Conservation (phyloP, 75 land plant genomes). For the Picea sitchensis region DNA sequence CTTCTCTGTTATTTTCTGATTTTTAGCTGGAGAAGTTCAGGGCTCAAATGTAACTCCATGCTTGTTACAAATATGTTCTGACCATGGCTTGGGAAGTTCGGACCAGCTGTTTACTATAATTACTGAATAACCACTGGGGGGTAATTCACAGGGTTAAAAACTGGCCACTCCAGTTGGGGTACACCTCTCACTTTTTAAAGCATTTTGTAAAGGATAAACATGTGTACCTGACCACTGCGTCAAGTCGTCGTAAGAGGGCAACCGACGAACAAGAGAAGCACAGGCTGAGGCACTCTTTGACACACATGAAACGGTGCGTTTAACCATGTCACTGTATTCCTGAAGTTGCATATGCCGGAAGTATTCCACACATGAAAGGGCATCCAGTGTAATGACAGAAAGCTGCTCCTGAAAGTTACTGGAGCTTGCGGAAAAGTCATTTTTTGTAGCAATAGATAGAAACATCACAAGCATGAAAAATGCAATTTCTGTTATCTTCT, state of each 20-base stretch:
- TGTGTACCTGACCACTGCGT: slow-evolving; percentile 42
- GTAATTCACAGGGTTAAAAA: background rate
- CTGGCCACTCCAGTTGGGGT: background rate
- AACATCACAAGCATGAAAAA: slow-evolving; percentile 85
- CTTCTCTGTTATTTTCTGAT: too few relatives aligned
- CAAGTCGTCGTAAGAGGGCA: slow-evolving; percentile 61
- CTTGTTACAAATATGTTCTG: too few relatives aligned
- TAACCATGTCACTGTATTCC: slow-evolving; percentile 68
- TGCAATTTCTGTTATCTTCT: slow-evolving; percentile 69
- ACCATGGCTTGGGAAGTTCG: too few relatives aligned
- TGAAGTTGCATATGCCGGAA: slow-evolving; percentile 65
- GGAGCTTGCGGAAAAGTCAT: slow-evolving; percentile 20
- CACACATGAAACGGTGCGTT: slow-evolving; percentile 36
- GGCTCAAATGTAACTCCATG: too few relatives aligned
- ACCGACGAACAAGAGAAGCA: slow-evolving; percentile 38
- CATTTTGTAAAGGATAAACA: background rate
- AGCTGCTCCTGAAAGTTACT: slow-evolving; percentile 20
- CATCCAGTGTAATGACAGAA: slow-evolving; percentile 51
- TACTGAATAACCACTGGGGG: background rate
- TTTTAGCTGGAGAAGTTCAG: too few relatives aligned
- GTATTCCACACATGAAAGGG: slow-evolving; percentile 84
- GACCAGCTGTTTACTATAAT: background rate
- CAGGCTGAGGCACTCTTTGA: slow-evolving; percentile 51
- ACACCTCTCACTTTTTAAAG: background rate
- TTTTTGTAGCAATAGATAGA: slow-evolving; percentile 57